A percentile compares a stretch with the other conserved stretches of the same genome.
Evolutionary conservation across 2,329 filamentous ascomycete species (phyloP).

Genomic region (Colletotrichum magnum): DNA sequence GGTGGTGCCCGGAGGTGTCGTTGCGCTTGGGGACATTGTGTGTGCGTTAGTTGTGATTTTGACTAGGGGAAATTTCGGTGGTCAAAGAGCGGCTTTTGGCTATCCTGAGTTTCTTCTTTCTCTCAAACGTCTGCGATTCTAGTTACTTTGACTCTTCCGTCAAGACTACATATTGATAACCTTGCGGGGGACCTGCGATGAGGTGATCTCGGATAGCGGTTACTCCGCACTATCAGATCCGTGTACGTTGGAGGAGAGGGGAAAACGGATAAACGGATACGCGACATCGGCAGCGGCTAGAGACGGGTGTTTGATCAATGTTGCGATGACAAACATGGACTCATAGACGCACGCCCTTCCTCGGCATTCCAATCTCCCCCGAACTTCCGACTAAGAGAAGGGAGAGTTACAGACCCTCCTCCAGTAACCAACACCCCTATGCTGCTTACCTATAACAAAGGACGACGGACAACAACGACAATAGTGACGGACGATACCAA

Average conservation of each 20-base stretch:
- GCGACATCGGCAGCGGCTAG: conserved; percentile 26
- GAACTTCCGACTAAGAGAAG: too few relatives aligned
- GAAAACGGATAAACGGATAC: conserved; percentile 29
- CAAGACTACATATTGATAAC: too few relatives aligned
- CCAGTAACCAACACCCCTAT: too few relatives aligned
- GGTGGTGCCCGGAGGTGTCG: not conserved
- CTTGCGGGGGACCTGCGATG: not conserved
- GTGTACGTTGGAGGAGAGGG: not conserved
- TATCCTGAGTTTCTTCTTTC: not conserved
- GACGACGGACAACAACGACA: too few relatives aligned
- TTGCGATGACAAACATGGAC: too few relatives aligned
- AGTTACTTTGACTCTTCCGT: too few relatives aligned
- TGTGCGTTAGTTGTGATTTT: not conserved
- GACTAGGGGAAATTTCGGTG: not conserved
- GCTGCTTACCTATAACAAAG: too few relatives aligned
- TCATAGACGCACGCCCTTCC: not conserved
- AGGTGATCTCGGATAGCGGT: not conserved
- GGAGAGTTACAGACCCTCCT: too few relatives aligned
- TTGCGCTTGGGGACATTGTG: conserved; percentile 36
- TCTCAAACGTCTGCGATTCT: not conserved
- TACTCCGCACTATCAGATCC: conserved; percentile 18
- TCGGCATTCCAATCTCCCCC: not conserved
- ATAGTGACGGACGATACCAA: too few relatives aligned
- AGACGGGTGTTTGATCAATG: not conserved
- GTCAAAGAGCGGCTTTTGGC: not conserved